These are phyloP conservation scores for Podila epigama DNA, from an alignment of 192 early-diverging fungal species.

Conservation along the genomic window DNA sequence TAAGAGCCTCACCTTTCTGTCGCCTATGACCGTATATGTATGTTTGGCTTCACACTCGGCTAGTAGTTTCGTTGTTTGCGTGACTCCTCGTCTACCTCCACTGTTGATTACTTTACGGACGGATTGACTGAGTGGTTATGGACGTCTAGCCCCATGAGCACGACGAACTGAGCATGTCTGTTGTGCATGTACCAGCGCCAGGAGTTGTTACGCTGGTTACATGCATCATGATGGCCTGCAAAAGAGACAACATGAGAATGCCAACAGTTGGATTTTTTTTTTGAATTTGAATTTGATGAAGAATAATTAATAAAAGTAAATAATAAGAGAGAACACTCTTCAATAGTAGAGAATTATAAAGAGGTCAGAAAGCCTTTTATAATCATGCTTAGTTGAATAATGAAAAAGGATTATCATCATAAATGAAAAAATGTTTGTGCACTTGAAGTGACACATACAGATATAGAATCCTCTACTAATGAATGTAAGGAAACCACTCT, in stretches of 20 bases:
- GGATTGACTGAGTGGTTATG: too few relatives aligned
- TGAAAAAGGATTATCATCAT: constrained; percentile 4
- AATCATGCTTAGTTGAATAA: constrained; percentile 1
- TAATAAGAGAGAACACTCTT: too few relatives aligned
- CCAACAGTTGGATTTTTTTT: not conserved
- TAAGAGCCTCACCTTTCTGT: too few relatives aligned
- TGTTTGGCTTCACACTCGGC: too few relatives aligned
- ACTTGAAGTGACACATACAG: constrained; percentile 4
- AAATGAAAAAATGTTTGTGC: constrained; percentile 4
- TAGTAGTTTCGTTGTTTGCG: too few relatives aligned
- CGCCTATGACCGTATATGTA: too few relatives aligned
- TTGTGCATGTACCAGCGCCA: not conserved
- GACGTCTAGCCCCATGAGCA: too few relatives aligned
- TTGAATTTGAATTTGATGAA: not conserved
- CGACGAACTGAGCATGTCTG: too few relatives aligned
- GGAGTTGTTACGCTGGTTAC: not conserved
- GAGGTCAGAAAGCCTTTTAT: constrained; percentile 1
- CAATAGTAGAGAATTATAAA: not conserved
- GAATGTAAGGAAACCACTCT: not conserved
- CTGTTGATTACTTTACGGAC: too few relatives aligned
- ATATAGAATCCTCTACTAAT: constrained; percentile 4
- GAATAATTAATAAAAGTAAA: not conserved
- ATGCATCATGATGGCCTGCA: not conserved
- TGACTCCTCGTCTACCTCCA: too few relatives aligned
- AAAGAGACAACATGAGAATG: not conserved